Evolutionary conservation across 1,139 yeast species (phyloP).

Genomic region (Pichia sp.): DNA sequence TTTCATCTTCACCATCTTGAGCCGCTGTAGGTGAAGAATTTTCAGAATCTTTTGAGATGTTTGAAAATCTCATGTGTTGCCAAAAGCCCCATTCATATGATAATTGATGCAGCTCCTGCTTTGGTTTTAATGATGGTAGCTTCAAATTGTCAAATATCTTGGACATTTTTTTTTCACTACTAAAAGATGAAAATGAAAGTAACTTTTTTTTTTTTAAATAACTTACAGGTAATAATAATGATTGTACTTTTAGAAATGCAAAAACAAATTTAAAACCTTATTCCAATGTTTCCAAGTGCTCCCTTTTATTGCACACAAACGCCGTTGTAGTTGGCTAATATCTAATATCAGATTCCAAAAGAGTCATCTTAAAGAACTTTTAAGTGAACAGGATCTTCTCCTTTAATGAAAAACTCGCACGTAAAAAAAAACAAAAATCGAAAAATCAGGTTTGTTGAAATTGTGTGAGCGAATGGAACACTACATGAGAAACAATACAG

Average conservation of each 20-base stretch:
- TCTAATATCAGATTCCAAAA: background rate
- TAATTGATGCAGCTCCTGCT: slow-evolving; percentile 12
- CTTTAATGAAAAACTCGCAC: background rate
- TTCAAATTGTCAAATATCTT: slow-evolving; percentile 9
- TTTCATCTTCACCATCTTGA: background rate
- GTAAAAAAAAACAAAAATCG: background rate
- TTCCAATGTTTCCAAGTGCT: background rate
- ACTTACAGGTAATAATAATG: background rate
- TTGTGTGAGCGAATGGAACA: too few species aligned
- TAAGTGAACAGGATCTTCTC: too few species aligned
- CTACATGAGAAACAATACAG: too few species aligned
- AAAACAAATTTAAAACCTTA: too few species aligned
- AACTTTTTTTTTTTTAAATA: background rate
- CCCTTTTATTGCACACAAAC: background rate
- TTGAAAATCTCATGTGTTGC: slow-evolving; percentile 17
- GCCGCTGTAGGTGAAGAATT: background rate
- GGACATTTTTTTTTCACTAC: slow-evolving; percentile 4
- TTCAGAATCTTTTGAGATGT: background rate
- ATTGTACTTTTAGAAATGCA: background rate
- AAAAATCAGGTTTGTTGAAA: too few species aligned
- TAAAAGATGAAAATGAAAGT: background rate
- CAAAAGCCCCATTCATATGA: slow-evolving; percentile 22
- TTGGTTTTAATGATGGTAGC: slow-evolving; percentile 1
- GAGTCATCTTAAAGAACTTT: too few species aligned
- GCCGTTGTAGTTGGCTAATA: background rate